Conservation (phyloP, 2,329 filamentous ascomycete species). For the Neofusicoccum cordaticola region DNA sequence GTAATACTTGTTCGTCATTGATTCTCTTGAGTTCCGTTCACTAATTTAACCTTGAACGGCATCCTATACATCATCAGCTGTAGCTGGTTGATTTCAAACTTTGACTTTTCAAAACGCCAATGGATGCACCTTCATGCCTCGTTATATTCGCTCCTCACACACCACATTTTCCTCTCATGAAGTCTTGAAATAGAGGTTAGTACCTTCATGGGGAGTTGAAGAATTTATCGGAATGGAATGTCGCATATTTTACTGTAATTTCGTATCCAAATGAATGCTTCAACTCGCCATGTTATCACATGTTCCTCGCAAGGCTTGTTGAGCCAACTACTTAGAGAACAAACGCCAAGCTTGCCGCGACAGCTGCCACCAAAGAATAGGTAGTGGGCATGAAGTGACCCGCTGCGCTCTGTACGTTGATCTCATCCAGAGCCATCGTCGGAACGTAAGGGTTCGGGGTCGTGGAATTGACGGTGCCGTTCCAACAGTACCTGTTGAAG, state of each 20-base stretch:
- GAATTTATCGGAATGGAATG: too few relatives aligned
- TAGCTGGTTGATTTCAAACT: background rate
- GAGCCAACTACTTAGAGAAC: background rate
- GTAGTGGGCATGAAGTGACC: background rate
- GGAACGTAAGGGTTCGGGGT: conserved; percentile 29
- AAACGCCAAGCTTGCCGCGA: background rate
- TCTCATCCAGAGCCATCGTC: conserved; percentile 21
- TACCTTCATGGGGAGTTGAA: too few relatives aligned
- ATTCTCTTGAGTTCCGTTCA: too few relatives aligned
- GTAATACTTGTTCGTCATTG: background rate
- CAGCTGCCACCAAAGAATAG: background rate
- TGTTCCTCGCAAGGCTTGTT: background rate
- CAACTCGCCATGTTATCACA: background rate
- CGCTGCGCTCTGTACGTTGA: conserved; percentile 25
- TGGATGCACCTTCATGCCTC: background rate
- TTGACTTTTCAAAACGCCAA: background rate
- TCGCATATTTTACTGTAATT: background rate
- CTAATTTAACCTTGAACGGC: background rate
- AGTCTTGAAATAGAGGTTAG: too few relatives aligned
- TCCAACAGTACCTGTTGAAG: conserved; percentile 87
- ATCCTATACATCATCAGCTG: background rate
- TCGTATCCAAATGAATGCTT: background rate
- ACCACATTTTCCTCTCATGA: too few relatives aligned
- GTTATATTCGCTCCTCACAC: background rate
- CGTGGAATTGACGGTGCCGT: conserved; percentile 62